Evolutionary conservation across 2,329 filamentous ascomycete genomes (phyloP).

Genomic region (Sordariomycetes sp.): DNA sequence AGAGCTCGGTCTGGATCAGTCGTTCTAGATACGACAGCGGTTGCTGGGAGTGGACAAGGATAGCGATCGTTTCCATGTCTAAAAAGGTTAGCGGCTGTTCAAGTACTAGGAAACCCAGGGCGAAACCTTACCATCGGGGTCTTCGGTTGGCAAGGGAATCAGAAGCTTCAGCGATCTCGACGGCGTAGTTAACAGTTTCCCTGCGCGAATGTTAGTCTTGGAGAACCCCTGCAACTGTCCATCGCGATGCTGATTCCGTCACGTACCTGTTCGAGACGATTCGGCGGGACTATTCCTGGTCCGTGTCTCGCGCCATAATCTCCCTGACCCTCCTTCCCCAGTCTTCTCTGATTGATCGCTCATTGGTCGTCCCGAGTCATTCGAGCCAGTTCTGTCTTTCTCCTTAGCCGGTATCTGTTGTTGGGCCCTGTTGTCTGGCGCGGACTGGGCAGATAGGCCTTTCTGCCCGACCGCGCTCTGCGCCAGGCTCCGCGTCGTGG

Average conservation of each 20-base stretch:
- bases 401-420: neutral
- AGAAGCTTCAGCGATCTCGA: constrained; percentile 73
- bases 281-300: neutral
- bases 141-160: constrained; percentile 49
- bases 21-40: constrained; percentile 84
- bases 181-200: constrained; percentile 71
- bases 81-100: constrained; percentile 14
- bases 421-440: neutral
- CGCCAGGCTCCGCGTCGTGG: neutral
- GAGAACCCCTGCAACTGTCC: too few relatives aligned
- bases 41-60: constrained; percentile 82
- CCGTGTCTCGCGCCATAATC: neutral
- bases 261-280: neutral
- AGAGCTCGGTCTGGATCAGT: constrained; percentile 79
- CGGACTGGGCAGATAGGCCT: neutral
- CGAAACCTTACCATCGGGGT: constrained; percentile 1
- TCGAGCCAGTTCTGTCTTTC: neutral
- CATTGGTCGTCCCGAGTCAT: neutral
- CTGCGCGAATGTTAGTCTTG: constrained; percentile 18
- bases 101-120: neutral
- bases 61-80: constrained; percentile 67
- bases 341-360: neutral
- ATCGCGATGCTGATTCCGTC: neutral
- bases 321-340: neutral
- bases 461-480: neutral